phyloP scores from a whole-genome alignment of 768 basidiomycete species.

The Trametes cinnabarina region DNA sequence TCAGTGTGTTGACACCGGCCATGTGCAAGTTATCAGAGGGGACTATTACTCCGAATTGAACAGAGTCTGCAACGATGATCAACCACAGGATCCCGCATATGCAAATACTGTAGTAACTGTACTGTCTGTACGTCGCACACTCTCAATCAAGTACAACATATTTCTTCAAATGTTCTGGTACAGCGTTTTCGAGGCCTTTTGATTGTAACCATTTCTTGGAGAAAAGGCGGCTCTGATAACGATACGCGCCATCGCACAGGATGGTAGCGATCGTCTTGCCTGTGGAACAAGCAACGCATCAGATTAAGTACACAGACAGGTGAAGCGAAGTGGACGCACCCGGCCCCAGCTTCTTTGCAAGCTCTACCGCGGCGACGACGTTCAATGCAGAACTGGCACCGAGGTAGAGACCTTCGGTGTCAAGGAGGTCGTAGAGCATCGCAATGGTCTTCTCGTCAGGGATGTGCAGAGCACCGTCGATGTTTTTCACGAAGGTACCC shows the following conservation, averaged over 20 bases:
- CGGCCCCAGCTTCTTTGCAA: slow-evolving; percentile 81
- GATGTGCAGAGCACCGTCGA: slow-evolving; percentile 84
- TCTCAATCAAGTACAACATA: slow-evolving; percentile 78
- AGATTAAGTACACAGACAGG: background rate
- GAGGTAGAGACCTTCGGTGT: slow-evolving; percentile 90
- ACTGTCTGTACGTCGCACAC: background rate
- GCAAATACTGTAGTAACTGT: too few species aligned
- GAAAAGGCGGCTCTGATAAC: slow-evolving; percentile 95
- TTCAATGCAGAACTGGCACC: slow-evolving; percentile 94
- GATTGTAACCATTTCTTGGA: slow-evolving; percentile 87
- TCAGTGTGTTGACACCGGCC: slow-evolving; percentile 11
- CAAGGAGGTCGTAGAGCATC: slow-evolving; percentile 91
- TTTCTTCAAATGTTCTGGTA: slow-evolving; percentile 83
- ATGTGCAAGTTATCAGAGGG: background rate
- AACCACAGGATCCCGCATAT: too few species aligned
- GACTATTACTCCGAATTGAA: too few species aligned
- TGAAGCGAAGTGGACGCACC: slow-evolving; percentile 42
- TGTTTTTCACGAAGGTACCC: slow-evolving; percentile 69
- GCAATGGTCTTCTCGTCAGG: slow-evolving; percentile 86
- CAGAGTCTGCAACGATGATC: too few species aligned
- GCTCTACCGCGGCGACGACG: slow-evolving; percentile 88
- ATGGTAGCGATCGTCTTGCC: slow-evolving; percentile 86
- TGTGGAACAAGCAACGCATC: slow-evolving; percentile 28
- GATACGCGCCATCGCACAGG: slow-evolving; percentile 92
- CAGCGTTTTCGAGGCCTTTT: slow-evolving; percentile 73